Conservation (phyloP, 208 protist species). For the Crithidia mellificae region DNA sequence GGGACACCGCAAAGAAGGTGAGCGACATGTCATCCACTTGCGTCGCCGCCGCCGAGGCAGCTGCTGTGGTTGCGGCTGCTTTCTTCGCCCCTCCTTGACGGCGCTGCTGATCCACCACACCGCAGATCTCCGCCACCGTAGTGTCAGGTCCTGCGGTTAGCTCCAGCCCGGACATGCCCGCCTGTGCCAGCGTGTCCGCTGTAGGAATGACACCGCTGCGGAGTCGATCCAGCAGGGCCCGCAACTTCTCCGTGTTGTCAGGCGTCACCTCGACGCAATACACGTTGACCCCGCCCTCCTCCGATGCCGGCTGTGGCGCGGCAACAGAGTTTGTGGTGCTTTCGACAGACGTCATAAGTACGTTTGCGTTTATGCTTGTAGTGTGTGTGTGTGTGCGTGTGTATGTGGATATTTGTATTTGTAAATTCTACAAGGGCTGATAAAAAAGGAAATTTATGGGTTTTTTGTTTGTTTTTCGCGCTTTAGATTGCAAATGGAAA, state of each 20-base stretch:
- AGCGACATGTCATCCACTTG: background rate
- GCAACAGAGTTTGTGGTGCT: background rate
- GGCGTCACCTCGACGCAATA: conserved; percentile 24
- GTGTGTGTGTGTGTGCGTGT: too few species aligned
- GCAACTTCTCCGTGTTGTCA: conserved; percentile 14
- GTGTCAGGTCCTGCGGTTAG: conserved; percentile 1
- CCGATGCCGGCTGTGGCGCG: background rate
- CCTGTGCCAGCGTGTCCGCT: background rate
- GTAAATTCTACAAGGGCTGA: too few species aligned
- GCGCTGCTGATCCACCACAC: conserved; percentile 10
- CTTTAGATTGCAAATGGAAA: too few species aligned
- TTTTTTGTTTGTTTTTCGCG: too few species aligned
- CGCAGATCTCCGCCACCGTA: conserved; percentile 6
- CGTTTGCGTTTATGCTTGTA: too few species aligned
- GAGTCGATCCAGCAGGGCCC: conserved; percentile 5
- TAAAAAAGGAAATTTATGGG: too few species aligned
- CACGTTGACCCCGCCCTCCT: conserved; percentile 1
- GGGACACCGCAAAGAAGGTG: conserved; percentile 11
- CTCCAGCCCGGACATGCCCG: conserved; percentile 4
- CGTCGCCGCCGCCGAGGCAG: background rate
- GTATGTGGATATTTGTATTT: too few species aligned
- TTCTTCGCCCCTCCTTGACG: too few species aligned
- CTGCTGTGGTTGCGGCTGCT: background rate
- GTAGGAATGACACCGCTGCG: background rate
- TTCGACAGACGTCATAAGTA: background rate